These are phyloP conservation scores for Haematococcus lacustris DNA, from an alignment of 139 green algal species.

Conservation along the genomic window DNA sequence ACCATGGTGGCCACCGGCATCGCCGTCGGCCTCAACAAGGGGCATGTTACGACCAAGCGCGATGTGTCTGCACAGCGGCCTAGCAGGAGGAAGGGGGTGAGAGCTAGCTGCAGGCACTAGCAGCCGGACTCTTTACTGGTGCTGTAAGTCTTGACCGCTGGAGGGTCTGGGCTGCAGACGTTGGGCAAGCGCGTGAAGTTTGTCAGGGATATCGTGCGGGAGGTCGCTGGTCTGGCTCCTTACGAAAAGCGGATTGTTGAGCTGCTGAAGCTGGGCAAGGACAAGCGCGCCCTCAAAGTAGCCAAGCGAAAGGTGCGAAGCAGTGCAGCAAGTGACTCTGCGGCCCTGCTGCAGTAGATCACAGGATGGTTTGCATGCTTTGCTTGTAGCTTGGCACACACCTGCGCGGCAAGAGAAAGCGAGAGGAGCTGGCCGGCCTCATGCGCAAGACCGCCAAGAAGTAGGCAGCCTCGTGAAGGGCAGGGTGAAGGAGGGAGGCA, in stretches of 20 bases:
- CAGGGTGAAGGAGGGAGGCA: too few species aligned
- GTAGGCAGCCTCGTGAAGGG: too few species aligned
- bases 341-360: too few species aligned
- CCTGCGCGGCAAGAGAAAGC: slow-evolving; percentile 89
- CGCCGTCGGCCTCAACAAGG: slow-evolving; percentile 83
- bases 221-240: slow-evolving; percentile 87
- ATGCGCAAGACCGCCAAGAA: slow-evolving; percentile 58
- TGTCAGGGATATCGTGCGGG: slow-evolving; percentile 80
- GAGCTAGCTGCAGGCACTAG: slow-evolving; percentile 3
- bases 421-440: slow-evolving; percentile 81
- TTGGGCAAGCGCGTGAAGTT: slow-evolving; percentile 81
- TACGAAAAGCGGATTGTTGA: slow-evolving; percentile 93
- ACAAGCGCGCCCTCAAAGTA: slow-evolving; percentile 95
- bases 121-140: neutral
- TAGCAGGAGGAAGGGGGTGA: slow-evolving; percentile 74
- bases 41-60: slow-evolving; percentile 72
- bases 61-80: slow-evolving; percentile 47
- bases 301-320: slow-evolving; percentile 88
- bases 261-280: slow-evolving; percentile 91
- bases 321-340: too few species aligned
- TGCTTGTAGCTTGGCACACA: slow-evolving; percentile 90
- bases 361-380: too few species aligned
- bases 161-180: slow-evolving; percentile 31
- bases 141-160: neutral
- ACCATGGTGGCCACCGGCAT: slow-evolving; percentile 58